phyloP scores from a whole-genome alignment of 352 stramenopile species.

The Hyaloperonospora arabidopsidis region DNA sequence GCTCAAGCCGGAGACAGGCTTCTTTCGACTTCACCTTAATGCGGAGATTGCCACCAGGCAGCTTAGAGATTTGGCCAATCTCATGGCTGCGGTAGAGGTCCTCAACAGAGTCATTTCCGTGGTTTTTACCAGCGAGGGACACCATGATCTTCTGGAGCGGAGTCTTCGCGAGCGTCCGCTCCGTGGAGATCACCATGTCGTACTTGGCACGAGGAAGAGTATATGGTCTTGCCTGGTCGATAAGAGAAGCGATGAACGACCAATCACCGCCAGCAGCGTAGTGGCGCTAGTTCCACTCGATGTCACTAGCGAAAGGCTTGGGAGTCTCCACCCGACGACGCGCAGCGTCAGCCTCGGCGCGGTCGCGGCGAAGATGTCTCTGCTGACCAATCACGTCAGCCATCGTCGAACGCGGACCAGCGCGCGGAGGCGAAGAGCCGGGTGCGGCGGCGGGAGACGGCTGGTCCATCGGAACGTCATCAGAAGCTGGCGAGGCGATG shows the following conservation, averaged over 20 bases:
- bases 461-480: too few species aligned
- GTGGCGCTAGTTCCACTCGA: not conserved
- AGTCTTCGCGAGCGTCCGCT: not conserved
- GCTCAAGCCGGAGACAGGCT: not conserved
- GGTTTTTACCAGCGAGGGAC: too few species aligned
- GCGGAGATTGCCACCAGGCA: too few species aligned
- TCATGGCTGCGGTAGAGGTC: too few species aligned
- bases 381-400: not conserved
- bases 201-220: too few species aligned
- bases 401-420: not conserved
- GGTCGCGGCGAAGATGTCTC: not conserved
- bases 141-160: not conserved
- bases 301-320: not conserved
- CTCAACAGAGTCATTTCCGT: not conserved
- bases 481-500: too few species aligned
- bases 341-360: not conserved
- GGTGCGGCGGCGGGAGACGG: too few species aligned
- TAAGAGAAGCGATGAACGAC: not conserved
- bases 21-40: slow-evolving; percentile 1
- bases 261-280: not conserved
- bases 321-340: not conserved
- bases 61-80: too few species aligned
- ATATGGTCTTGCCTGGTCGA: not conserved
- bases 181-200: not conserved
- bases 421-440: not conserved